A percentile compares a stretch with the other conserved stretches of the same genome.
Conservation (phyloP, 106 monocot genomes). For the Ottelia alismoides region DNA sequence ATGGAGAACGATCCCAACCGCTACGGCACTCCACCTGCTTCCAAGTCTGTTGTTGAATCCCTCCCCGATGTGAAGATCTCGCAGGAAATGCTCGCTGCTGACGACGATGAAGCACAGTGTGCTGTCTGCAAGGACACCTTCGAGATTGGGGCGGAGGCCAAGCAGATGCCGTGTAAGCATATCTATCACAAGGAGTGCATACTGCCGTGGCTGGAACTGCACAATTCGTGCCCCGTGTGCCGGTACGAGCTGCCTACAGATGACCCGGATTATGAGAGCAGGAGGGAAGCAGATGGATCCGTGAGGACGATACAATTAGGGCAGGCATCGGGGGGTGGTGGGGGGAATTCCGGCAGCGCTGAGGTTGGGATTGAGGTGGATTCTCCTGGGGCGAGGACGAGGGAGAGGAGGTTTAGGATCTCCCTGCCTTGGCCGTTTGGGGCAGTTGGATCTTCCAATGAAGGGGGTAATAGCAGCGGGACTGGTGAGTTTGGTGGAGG, state of each 20-base stretch:
- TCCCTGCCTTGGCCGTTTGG: constrained; percentile 71
- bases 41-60: constrained; percentile 40
- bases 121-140: constrained; percentile 90
- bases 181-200: constrained; percentile 83
- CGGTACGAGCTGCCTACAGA: constrained; percentile 76
- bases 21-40: constrained; percentile 81
- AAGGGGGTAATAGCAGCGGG: constrained; percentile 19
- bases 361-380: constrained; percentile 5
- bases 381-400: constrained; percentile 12
- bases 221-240: constrained; percentile 88
- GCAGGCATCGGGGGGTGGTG: not conserved
- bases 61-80: constrained; percentile 47
- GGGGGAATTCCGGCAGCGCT: constrained; percentile 3
- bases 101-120: constrained; percentile 61
- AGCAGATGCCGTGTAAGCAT: constrained; percentile 90
- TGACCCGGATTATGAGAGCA: constrained; percentile 66
- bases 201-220: constrained; percentile 80
- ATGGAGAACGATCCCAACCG: constrained; percentile 91
- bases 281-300: not conserved
- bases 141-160: constrained; percentile 46
- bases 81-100: constrained; percentile 23
- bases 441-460: constrained; percentile 22
- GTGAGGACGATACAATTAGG: not conserved
- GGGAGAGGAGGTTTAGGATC: constrained; percentile 73
- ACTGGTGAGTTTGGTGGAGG: constrained; percentile 14